phyloP scores from a whole-genome alignment of 331 rosid species.

The Pyrus hybrid region DNA sequence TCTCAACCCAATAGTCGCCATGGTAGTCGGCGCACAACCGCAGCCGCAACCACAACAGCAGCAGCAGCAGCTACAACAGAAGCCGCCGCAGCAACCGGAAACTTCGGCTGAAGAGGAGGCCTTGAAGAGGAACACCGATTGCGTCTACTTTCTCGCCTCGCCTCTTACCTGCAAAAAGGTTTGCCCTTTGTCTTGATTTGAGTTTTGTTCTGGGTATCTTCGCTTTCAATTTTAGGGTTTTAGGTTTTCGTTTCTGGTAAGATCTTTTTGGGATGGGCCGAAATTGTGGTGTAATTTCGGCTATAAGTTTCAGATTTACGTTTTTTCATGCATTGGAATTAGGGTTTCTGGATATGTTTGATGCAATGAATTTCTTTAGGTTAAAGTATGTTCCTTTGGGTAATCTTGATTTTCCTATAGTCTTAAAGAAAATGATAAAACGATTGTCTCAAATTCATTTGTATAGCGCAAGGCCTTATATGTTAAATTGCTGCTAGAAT shows the following conservation, averaged over 20 bases:
- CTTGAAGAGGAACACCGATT: constrained; percentile 85
- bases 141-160: constrained; percentile 97
- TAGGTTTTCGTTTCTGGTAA: background rate
- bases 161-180: constrained; percentile 98
- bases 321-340: background rate
- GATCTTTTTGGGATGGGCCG: background rate
- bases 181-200: background rate
- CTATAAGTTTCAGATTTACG: background rate
- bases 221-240: constrained; percentile 20
- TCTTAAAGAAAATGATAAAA: background rate
- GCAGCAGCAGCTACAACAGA: constrained; percentile 16
- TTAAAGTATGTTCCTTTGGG: background rate
- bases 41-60: constrained; percentile 29
- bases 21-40: constrained; percentile 62
- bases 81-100: constrained; percentile 19
- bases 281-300: background rate
- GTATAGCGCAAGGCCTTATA: background rate
- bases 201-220: background rate
- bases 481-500: background rate
- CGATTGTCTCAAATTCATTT: background rate
- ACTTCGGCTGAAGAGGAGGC: constrained; percentile 79
- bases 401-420: background rate
- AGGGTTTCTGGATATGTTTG: background rate
- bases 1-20: constrained; percentile 30
- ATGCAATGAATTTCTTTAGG: constrained; percentile 1